These are phyloP conservation scores for Phytophthora hibernalis DNA, from an alignment of 352 stramenopile species.

Conservation along the genomic window DNA sequence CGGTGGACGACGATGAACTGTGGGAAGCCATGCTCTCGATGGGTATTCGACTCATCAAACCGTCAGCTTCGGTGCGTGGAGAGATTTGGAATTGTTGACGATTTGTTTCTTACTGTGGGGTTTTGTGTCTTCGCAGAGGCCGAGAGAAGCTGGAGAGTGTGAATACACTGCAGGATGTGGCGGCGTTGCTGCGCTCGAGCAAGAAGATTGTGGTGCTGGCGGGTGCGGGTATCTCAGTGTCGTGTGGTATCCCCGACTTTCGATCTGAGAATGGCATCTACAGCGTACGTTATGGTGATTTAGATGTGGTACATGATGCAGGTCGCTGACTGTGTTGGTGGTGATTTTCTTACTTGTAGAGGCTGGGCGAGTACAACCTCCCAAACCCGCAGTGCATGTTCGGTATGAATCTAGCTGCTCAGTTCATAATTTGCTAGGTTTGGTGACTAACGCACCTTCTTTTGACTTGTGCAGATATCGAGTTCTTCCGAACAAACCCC, in stretches of 20 bases:
- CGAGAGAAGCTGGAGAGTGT: conserved; percentile 61
- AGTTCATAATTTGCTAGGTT: not conserved
- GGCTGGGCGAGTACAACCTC: conserved; percentile 82
- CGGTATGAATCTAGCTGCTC: conserved; percentile 39
- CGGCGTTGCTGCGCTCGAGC: conserved; percentile 67
- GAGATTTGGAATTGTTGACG: not conserved
- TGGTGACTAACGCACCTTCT: conserved; percentile 48
- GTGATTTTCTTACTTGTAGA: conserved; percentile 35
- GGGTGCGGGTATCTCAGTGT: conserved; percentile 96
- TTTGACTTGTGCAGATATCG: conserved; percentile 82
- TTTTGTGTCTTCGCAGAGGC: conserved; percentile 24
- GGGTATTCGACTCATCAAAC: conserved; percentile 83
- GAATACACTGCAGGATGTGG: conserved; percentile 81
- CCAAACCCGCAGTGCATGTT: conserved; percentile 91
- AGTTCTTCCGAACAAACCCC: conserved; percentile 97
- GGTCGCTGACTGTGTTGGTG: conserved; percentile 3
- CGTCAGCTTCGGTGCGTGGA: conserved; percentile 54
- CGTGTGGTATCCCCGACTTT: conserved; percentile 99
- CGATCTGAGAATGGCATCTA: conserved; percentile 94
- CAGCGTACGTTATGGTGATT: conserved; percentile 65
- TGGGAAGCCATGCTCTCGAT: conserved; percentile 89
- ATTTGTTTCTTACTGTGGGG: not conserved
- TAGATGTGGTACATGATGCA: not conserved
- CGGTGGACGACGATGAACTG: conserved; percentile 81
- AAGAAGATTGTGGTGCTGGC: conserved; percentile 94